Base-by-base conservation (phyloP, 164 flowering plant species). In the Stephania japonica region DNA sequence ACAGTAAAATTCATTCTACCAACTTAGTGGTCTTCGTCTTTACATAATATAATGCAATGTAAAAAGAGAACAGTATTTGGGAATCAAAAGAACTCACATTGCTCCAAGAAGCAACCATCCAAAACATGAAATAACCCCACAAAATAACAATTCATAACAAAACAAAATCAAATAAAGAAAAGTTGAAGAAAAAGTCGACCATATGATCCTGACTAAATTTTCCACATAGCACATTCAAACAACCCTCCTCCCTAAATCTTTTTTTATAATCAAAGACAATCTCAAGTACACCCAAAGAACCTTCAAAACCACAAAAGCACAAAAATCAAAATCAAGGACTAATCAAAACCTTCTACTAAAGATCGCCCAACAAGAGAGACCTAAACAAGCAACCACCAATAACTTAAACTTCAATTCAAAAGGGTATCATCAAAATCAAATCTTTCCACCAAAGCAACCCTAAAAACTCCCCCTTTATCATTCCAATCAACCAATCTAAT, bases 61-160 rank as follows among this genome's bases (percentile, higher is more conserved):
- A 47, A 63, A 32, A 76, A 77, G 67, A 53, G 69, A 76, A 80
- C 50, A 68, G 65, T 74, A 50, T 72, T 50, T 53, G 62, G 50
- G 68, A 73, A 72, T 77, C 66, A 66, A 72, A 74, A 77, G 64
- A 76, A 74, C 26, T 68, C 75, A 72, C 82, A 75, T 65, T 75
- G 13, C 68, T 72, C 77, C 75, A 71, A 78, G 65, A 71, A 71
- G 77, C 56, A 80, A 80, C 69, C 74, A 68, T 77, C 78, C 82
- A 77, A 79, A 82, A 66, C 44, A 65, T 65, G 59, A 71, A 72
- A 71, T 6, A 62, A 76, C 72, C 76, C 65, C 78, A 74, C 72
- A 80, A 16, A 67, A 78, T 42, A 76, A 73, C 7, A 16, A 65
- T 67, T 25, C 75, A 76, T 53, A 71, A 76, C 71, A 70, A 50